Conservation (phyloP, 2,329 filamentous ascomycete species). For the Claviceps citrina region DNA sequence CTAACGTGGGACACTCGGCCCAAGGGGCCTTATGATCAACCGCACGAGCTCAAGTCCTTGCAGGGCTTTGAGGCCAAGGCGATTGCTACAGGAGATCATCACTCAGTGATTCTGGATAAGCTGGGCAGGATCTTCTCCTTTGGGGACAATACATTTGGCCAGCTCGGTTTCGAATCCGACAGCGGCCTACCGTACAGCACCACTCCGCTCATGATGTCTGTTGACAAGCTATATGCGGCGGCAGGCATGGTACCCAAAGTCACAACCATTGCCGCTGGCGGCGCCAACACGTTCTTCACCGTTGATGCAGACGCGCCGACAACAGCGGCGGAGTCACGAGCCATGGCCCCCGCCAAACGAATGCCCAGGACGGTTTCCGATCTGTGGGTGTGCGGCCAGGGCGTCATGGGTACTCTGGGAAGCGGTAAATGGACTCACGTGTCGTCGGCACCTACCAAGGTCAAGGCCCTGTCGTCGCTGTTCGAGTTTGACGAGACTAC, state of each 20-base stretch:
- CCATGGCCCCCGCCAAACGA: constrained; percentile 17
- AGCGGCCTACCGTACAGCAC: constrained; percentile 47
- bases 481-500: constrained; percentile 72
- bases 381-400: constrained; percentile 74
- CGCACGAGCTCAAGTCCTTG: constrained; percentile 62
- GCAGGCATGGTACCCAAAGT: constrained; percentile 49
- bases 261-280: constrained; percentile 70
- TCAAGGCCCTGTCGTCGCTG: constrained; percentile 69
- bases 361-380: constrained; percentile 33
- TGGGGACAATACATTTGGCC: constrained; percentile 83
- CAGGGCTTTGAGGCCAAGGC: constrained; percentile 54
- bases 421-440: constrained; percentile 83
- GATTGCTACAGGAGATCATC: constrained; percentile 73
- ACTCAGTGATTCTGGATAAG: constrained; percentile 65
- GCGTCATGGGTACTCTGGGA: constrained; percentile 69
- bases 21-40: constrained; percentile 60
- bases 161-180: constrained; percentile 67
- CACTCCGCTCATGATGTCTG: constrained; percentile 53
- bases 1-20: constrained; percentile 68
- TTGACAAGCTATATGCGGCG: constrained; percentile 56
- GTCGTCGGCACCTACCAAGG: constrained; percentile 59
- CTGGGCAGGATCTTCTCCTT: constrained; percentile 70
- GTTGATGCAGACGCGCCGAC: constrained; percentile 53
- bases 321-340: constrained; percentile 7
- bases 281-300: constrained; percentile 73